Evolutionary conservation across 2,329 filamentous ascomycete species (phyloP), one percentile per base, ranked within the genome.

Genomic region (Microcyclospora pomicola): DNA sequence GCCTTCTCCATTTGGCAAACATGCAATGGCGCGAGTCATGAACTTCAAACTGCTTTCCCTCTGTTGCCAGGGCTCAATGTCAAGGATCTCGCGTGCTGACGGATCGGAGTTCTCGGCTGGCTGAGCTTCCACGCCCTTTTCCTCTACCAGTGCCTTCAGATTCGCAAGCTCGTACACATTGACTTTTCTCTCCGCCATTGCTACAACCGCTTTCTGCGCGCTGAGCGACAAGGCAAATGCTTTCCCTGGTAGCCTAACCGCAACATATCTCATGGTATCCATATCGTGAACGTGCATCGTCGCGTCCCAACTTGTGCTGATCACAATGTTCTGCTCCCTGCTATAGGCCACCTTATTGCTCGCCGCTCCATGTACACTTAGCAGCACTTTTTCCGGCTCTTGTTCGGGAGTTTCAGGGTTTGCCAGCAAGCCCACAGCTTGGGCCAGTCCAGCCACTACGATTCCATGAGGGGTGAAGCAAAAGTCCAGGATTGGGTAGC

Each of bases 31-130:
- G 42, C 91, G 76, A 1, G 88, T 96, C 69, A 95, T 85, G 64
- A 94, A 98, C 59, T 95, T 93, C 55, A 98, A 72, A 16, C 82
- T 92, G 37, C 84, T 93, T 60, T 98, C 91, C 43, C 91, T 77
- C 51, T 84, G 76, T 61, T 98, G 91, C 85, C 85, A 95, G 0
- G 88, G 87, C 11, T 59, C 53, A 9, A 53, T 63, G 12, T 47
- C 37, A 9, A 48, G 38, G 5, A 47, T 24, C 15, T 42, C 38
- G 30, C 42, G 42, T 11, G 34, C 37, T n/a, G n/a, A n/a, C 6
- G 35, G 36, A 6, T 39, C 36, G 6, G 42, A 43, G 27, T 39
- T 34, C 12, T 49, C 52, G 13, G 67, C 59, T 52, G 72, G 62
- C 12, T 70, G 68, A n/a, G n/a, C n/a, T n/a, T n/a, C n/a, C n/a